phyloP scores from a whole-genome alignment of 495 filamentous ascomycete species.

The Sphaerosporella brunnea region DNA sequence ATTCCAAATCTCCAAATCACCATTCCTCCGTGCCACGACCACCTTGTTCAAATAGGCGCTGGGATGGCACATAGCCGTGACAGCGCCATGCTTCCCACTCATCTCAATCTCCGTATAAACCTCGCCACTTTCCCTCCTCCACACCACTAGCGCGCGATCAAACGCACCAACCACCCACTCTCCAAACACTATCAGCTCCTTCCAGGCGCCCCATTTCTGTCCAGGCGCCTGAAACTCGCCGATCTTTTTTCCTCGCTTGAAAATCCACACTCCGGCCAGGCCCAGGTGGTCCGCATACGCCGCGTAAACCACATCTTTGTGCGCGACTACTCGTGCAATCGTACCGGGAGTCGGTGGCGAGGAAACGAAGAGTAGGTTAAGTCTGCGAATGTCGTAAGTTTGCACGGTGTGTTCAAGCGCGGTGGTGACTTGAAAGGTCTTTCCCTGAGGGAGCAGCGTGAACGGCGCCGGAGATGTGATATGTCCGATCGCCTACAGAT shows the following conservation, averaged over 20 bases:
- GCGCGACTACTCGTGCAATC: slow-evolving; percentile 74
- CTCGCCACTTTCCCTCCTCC: slow-evolving; percentile 67
- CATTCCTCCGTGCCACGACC: slow-evolving; percentile 67
- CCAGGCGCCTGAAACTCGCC: slow-evolving; percentile 49
- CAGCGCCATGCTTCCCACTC: slow-evolving; percentile 7
- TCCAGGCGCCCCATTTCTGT: slow-evolving; percentile 20
- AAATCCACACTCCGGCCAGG: slow-evolving; percentile 71
- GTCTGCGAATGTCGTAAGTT: slow-evolving; percentile 76
- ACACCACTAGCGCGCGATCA: slow-evolving; percentile 60
- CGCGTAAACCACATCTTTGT: slow-evolving; percentile 70
- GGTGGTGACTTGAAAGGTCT: slow-evolving; percentile 92
- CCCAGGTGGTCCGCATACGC: slow-evolving; percentile 47
- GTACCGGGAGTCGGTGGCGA: slow-evolving; percentile 67
- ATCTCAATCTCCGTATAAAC: slow-evolving; percentile 49
- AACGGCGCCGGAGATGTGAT: slow-evolving; percentile 82
- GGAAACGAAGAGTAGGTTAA: slow-evolving; percentile 83
- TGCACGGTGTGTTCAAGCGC: slow-evolving; percentile 77
- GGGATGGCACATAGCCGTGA: slow-evolving; percentile 20
- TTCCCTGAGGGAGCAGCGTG: slow-evolving; percentile 67
- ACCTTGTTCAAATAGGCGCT: slow-evolving; percentile 85
- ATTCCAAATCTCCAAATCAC: slow-evolving; percentile 95
- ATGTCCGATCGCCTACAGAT: slow-evolving; percentile 64
- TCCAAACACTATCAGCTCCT: slow-evolving; percentile 65
- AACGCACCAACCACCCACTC: slow-evolving; percentile 79
- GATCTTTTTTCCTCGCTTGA: slow-evolving; percentile 78